phyloP scores from a whole-genome alignment of 768 basidiomycete species.

The Boletellus ananas region DNA sequence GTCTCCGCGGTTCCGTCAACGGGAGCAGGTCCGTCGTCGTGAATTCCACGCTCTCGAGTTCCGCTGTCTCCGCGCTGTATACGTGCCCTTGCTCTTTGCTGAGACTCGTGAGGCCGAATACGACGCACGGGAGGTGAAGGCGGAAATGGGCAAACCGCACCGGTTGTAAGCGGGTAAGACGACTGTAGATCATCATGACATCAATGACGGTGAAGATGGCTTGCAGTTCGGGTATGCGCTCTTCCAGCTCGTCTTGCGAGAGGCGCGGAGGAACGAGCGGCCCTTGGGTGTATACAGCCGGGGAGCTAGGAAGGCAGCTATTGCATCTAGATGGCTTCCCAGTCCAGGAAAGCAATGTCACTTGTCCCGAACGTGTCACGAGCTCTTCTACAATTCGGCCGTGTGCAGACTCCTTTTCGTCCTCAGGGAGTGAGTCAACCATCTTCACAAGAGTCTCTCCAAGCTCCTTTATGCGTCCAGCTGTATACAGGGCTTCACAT shows the following conservation, averaged over 20 bases:
- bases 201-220: not conserved
- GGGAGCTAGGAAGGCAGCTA: constrained; percentile 2
- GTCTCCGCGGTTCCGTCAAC: not conserved
- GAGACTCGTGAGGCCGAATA: not conserved
- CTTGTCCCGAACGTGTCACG: not conserved
- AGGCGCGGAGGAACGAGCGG: not conserved
- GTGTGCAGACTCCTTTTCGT: not conserved
- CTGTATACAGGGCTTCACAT: not conserved
- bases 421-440: not conserved
- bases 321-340: not conserved
- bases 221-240: not conserved
- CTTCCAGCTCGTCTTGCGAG: not conserved
- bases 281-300: not conserved
- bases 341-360: not conserved
- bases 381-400: not conserved
- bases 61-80: not conserved
- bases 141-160: not conserved
- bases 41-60: not conserved
- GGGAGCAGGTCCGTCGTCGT: not conserved
- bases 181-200: not conserved
- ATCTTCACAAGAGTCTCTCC: not conserved
- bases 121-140: constrained; percentile 1
- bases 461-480: not conserved
- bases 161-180: not conserved
- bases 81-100: not conserved